Conservation (phyloP, 495 filamentous ascomycete genomes). For the Elaphomyces granulatus region DNA sequence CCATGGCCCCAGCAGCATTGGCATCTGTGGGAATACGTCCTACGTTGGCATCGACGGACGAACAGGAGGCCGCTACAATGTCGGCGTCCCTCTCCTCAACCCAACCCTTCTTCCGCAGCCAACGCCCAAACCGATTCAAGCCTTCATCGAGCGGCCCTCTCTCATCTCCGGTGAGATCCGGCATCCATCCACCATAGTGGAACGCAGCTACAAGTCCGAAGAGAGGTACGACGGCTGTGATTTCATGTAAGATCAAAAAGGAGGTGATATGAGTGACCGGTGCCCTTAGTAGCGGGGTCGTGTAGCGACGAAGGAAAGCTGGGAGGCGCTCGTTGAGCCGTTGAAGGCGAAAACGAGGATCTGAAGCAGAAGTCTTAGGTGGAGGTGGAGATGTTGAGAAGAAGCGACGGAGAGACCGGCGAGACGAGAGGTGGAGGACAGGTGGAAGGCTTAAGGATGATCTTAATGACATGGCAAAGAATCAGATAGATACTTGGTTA, state of each 20-base stretch:
- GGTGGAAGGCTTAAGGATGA: not conserved
- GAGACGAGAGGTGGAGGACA: slow-evolving; percentile 5
- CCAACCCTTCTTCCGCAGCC: slow-evolving; percentile 48
- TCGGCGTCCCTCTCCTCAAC: slow-evolving; percentile 33
- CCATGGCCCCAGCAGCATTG: not conserved
- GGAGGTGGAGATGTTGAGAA: slow-evolving; percentile 19
- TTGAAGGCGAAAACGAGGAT: slow-evolving; percentile 33
- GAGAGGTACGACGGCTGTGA: slow-evolving; percentile 73
- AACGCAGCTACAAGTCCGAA: slow-evolving; percentile 61
- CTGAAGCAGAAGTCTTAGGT: slow-evolving; percentile 14
- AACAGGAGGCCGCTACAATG: slow-evolving; percentile 15
- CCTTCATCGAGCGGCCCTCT: slow-evolving; percentile 34
- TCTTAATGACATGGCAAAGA: too few species aligned
- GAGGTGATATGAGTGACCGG: slow-evolving; percentile 71
- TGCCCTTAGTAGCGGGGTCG: slow-evolving; percentile 51
- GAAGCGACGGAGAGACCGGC: slow-evolving; percentile 9
- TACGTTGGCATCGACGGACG: slow-evolving; percentile 7
- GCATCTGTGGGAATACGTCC: too few species aligned
- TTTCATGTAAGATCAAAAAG: slow-evolving; percentile 82
- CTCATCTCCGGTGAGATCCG: slow-evolving; percentile 32
- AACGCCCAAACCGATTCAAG: slow-evolving; percentile 41
- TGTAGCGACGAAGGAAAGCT: slow-evolving; percentile 48
- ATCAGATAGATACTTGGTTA: too few species aligned
- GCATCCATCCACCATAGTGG: slow-evolving; percentile 58
- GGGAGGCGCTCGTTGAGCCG: slow-evolving; percentile 47